These are phyloP conservation scores for Penicillium robsamsonii DNA, from an alignment of 495 filamentous ascomycete species.

Conservation along the genomic window DNA sequence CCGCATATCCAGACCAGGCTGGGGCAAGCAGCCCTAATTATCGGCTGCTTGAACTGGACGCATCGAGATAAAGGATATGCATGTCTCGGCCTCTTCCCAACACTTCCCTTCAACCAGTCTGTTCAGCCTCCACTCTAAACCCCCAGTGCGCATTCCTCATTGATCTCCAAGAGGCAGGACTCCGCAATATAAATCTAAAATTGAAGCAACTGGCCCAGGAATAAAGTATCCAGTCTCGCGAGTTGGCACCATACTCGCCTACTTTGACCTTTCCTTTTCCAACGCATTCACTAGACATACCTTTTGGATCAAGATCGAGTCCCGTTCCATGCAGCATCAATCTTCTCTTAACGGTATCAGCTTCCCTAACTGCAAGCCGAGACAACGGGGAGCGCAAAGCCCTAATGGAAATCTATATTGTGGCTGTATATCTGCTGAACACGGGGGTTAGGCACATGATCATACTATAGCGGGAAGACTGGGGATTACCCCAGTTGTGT, in stretches of 20 bases:
- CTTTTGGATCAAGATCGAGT: too few relatives aligned
- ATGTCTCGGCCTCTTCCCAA: not conserved
- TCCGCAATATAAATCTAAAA: not conserved
- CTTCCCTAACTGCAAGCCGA: not conserved
- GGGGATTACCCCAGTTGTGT: not conserved
- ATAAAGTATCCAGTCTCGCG: too few relatives aligned
- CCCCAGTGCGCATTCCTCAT: not conserved
- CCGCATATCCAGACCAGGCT: not conserved
- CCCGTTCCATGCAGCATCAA: too few relatives aligned
- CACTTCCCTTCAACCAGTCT: not conserved
- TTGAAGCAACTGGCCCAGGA: too few relatives aligned
- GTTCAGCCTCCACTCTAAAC: not conserved
- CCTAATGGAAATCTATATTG: not conserved
- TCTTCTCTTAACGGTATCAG: too few relatives aligned
- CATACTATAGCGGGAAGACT: not conserved
- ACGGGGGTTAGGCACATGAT: not conserved
- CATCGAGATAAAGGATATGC: not conserved
- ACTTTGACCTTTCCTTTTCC: too few relatives aligned
- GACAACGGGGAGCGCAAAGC: too few relatives aligned
- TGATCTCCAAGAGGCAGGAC: not conserved
- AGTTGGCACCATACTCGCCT: too few relatives aligned
- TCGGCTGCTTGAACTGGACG: not conserved
- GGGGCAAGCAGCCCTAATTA: not conserved
- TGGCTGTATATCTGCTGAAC: not conserved
- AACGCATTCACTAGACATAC: too few relatives aligned